A percentile compares a stretch with the other conserved stretches of the same genome.
These are phyloP conservation scores for Debaryomycetaceae sp. DNA, from an alignment of 1,139 yeast species.

Conservation along the genomic window DNA sequence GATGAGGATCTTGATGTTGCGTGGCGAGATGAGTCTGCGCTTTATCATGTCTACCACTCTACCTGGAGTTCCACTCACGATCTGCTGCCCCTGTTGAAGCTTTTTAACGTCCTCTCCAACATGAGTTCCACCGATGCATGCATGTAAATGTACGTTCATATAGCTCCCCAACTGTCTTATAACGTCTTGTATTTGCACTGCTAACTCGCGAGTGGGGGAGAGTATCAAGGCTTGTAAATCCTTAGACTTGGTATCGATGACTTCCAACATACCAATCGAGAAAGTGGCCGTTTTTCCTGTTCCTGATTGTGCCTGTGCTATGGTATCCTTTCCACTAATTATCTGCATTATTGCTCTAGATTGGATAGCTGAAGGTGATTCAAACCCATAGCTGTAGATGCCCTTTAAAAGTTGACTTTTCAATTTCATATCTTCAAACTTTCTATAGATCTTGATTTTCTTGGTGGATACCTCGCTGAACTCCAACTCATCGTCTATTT, in stretches of 20 bases:
- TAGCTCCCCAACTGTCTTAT: slow-evolving; percentile 82
- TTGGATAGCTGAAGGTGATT: slow-evolving; percentile 92
- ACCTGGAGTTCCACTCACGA: slow-evolving; percentile 98
- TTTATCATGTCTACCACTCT: slow-evolving; percentile 82
- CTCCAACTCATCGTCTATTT: slow-evolving; percentile 53
- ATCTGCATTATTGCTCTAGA: slow-evolving; percentile 92
- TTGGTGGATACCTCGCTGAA: slow-evolving; percentile 55
- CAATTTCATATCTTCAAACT: slow-evolving; percentile 77
- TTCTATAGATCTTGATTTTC: slow-evolving; percentile 57
- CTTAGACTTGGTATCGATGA: slow-evolving; percentile 60
- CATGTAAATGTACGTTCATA: slow-evolving; percentile 80
- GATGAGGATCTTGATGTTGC: slow-evolving; percentile 76
- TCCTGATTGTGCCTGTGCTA: slow-evolving; percentile 98
- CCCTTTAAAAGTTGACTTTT: slow-evolving; percentile 70
- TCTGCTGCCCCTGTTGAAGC: slow-evolving; percentile 75
- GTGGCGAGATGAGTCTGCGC: slow-evolving; percentile 62
- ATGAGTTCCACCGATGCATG: slow-evolving; percentile 90
- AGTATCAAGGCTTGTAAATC: slow-evolving; percentile 81
- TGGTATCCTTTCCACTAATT: slow-evolving; percentile 84
- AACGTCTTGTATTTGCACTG: slow-evolving; percentile 83
- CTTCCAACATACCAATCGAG: slow-evolving; percentile 86
- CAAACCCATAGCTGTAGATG: slow-evolving; percentile 88
- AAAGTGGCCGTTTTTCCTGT: slow-evolving; percentile 98
- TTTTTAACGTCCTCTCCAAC: slow-evolving; percentile 77
- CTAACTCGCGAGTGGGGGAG: slow-evolving; percentile 96